Base-by-base conservation (phyloP, 2,329 filamentous ascomycete species). In the Claviceps paspali region DNA sequence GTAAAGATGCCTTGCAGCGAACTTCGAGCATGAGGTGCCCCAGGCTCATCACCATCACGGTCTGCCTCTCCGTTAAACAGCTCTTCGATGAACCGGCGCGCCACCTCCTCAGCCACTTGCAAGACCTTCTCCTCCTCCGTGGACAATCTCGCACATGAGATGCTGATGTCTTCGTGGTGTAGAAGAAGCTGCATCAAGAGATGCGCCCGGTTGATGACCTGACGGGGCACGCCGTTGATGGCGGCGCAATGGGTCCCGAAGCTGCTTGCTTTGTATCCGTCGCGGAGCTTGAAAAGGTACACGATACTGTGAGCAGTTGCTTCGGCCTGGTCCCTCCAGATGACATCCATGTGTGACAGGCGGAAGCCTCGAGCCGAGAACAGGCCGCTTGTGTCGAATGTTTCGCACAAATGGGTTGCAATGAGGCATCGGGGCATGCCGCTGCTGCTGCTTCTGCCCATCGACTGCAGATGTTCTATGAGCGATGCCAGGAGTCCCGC, bases 201-300 rank as follows among this genome's bases (percentile, higher is more conserved):
- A 44, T 85, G 79, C 0, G 88, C 86, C 38, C 87, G 73, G 12
- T 79, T 62, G 6, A 95, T 70, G 8, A 96, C 72, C 5, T 69
- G 65, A 14, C 60, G 51, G 22, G 84, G 78, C 11, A 98, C 76
- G 1, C 87, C 87, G 49, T 93, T 95, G 55, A 93, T 72, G 3
- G 77, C 76, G 21, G 91, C 91, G 52, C 91, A 96, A 56, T 73
- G 70, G 21, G 78, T 82, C 1, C 91, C 91, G 50, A 93, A 92
- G 51, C 86, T 95, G 11, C 82, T 80, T 6, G 65, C 74, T 47
- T 79, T 88, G 39, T 78, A 69, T 1, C 87, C 87, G 2, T 63
- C 47, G 4, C 58, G 50, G n/a, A 80, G 59, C 21, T 75, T 79
- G 55, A 88, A 93, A 1, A 94, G 68, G 49, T 82, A 85, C 0